phyloP scores from a whole-genome alignment of 345 rosid genomes.

The Hevea brasiliensis region DNA sequence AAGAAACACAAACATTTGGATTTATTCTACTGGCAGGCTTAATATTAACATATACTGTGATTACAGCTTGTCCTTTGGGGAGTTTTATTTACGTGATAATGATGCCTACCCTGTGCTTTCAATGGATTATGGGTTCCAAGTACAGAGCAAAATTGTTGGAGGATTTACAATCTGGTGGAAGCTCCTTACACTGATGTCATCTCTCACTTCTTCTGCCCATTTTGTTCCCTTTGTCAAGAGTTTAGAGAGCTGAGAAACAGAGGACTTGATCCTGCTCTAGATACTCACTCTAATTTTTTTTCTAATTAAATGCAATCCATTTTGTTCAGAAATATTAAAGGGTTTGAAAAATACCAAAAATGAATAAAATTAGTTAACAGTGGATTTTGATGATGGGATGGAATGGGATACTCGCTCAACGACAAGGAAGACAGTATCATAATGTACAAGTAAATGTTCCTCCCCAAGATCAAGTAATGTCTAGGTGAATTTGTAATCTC shows the following conservation, averaged over 20 bases:
- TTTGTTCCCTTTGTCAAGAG: background rate
- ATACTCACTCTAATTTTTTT: background rate
- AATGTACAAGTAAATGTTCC: constrained; percentile 24
- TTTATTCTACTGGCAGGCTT: too few relatives aligned
- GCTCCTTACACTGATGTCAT: background rate
- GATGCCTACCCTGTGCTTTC: background rate
- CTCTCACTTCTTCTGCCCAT: background rate
- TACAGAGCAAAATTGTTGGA: background rate
- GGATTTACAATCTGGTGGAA: background rate
- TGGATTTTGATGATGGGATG: background rate
- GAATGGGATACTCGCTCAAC: background rate
- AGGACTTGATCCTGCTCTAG: background rate
- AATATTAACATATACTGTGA: too few relatives aligned
- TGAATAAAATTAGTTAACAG: too few relatives aligned
- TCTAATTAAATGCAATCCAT: too few relatives aligned
- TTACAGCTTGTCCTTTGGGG: background rate
- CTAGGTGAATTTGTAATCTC: constrained; percentile 15
- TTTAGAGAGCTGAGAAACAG: background rate
- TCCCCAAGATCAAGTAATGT: constrained; percentile 41
- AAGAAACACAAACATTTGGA: too few relatives aligned
- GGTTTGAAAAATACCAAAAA: too few relatives aligned
- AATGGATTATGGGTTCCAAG: background rate
- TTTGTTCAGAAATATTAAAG: too few relatives aligned
- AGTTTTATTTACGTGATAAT: background rate
- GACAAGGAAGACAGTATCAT: constrained; percentile 15